Evolutionary conservation across 441 rosid species (phyloP).

Genomic region (Mallotus japonicus): DNA sequence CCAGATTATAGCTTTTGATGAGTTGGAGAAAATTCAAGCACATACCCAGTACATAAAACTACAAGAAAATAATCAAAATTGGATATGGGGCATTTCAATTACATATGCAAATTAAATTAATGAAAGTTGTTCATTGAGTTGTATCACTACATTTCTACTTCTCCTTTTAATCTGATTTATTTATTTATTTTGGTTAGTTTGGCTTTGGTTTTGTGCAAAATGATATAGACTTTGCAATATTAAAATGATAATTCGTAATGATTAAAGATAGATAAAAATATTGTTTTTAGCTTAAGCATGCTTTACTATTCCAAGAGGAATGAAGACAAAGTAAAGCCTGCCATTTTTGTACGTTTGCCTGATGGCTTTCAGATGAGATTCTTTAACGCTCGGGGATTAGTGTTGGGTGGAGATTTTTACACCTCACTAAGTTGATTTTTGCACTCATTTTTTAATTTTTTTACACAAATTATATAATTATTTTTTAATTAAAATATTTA

Average conservation of each 20-base stretch:
- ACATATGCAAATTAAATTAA: not conserved
- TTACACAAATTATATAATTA: too few species aligned
- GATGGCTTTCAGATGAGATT: not conserved
- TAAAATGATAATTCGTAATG: not conserved
- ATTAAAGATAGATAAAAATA: not conserved
- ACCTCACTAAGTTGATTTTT: too few species aligned
- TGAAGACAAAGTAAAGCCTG: not conserved
- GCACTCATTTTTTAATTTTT: too few species aligned
- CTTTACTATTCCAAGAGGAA: not conserved
- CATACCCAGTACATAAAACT: not conserved
- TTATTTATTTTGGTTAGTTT: too few species aligned
- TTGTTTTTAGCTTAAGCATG: not conserved
- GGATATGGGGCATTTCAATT: not conserved
- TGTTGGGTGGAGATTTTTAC: too few species aligned
- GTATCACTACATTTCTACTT: not conserved
- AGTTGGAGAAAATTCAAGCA: not conserved
- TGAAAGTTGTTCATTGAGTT: too few species aligned
- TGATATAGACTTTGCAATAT: not conserved
- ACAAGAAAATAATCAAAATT: not conserved
- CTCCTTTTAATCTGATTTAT: not conserved
- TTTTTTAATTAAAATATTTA: too few species aligned
- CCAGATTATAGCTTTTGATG: conserved; percentile 65
- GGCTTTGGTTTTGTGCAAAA: not conserved
- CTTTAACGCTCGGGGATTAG: too few species aligned
- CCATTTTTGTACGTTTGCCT: not conserved